Percentiles rank a stretch among this genome's conserved stretches.
Evolutionary conservation across 2,329 filamentous ascomycete species (phyloP).

Genomic region (Zymoseptoria pseudotritici): DNA sequence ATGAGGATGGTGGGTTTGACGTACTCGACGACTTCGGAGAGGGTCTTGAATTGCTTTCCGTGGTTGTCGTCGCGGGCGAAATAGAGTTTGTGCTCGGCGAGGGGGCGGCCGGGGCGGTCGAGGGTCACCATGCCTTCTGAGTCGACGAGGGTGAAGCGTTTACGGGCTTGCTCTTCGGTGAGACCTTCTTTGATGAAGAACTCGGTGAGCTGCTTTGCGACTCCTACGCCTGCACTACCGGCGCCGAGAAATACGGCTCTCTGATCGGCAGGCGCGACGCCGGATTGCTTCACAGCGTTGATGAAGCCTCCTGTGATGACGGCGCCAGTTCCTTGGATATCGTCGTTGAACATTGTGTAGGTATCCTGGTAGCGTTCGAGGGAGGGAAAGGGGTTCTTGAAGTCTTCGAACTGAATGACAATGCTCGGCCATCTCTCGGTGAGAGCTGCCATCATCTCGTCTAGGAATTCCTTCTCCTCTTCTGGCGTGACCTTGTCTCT

Average conservation of each 20-base stretch:
- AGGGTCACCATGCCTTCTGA: slow-evolving; percentile 80
- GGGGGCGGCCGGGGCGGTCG: slow-evolving; percentile 77
- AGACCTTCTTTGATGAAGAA: slow-evolving; percentile 92
- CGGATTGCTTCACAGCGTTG: slow-evolving; percentile 72
- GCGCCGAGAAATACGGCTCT: slow-evolving; percentile 93
- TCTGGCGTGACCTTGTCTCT: slow-evolving; percentile 69
- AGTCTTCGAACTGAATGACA: slow-evolving; percentile 92
- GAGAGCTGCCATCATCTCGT: slow-evolving; percentile 91
- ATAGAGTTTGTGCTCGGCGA: slow-evolving; percentile 75
- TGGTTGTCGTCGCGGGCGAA: slow-evolving; percentile 60
- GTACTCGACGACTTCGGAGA: slow-evolving; percentile 88
- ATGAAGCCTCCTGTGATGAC: slow-evolving; percentile 82
- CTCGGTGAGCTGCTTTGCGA: slow-evolving; percentile 95
- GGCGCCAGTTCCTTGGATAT: slow-evolving; percentile 94
- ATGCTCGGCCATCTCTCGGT: slow-evolving; percentile 68
- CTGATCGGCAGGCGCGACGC: slow-evolving; percentile 80
- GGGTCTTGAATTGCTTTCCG: slow-evolving; percentile 61
- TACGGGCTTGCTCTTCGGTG: slow-evolving; percentile 75
- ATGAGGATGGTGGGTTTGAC: slow-evolving; percentile 92
- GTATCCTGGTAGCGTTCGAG: slow-evolving; percentile 79
- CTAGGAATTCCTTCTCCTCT: slow-evolving; percentile 85
- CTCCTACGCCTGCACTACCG: slow-evolving; percentile 90
- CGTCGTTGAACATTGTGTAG: slow-evolving; percentile 97
- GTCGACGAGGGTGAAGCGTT: slow-evolving; percentile 96
- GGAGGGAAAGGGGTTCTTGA: slow-evolving; percentile 94